Conservation (phyloP, 2,329 filamentous ascomycete genomes). For the Zymoseptoria passerinii region DNA sequence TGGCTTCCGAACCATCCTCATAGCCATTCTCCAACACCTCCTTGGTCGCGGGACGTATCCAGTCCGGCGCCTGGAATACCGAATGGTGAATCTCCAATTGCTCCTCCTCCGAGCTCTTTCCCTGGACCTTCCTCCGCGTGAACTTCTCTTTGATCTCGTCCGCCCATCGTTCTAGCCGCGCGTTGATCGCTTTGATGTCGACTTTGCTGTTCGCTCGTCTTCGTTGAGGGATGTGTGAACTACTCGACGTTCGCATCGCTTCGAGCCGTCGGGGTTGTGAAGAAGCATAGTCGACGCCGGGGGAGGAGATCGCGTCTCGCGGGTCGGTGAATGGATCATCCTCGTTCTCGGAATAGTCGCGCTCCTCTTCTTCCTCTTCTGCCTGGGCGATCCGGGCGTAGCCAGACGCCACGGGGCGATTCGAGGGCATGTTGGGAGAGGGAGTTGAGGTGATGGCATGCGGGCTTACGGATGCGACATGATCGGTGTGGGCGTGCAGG, state of each 20-base stretch:
- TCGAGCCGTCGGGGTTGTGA: constrained; percentile 38
- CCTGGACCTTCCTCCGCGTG: constrained; percentile 72
- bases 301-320: constrained; percentile 28
- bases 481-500: background rate
- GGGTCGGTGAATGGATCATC: constrained; percentile 27
- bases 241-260: constrained; percentile 37
- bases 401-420: constrained; percentile 39
- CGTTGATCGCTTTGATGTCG: constrained; percentile 97
- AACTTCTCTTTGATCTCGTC: constrained; percentile 97
- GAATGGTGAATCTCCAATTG: constrained; percentile 93
- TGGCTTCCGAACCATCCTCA: constrained; percentile 44
- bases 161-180: constrained; percentile 87
- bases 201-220: constrained; percentile 76
- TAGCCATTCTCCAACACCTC: constrained; percentile 58
- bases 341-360: constrained; percentile 34
- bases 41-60: constrained; percentile 68
- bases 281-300: constrained; percentile 35
- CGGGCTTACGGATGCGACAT: background rate
- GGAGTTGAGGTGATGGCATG: background rate
- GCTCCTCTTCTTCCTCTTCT: constrained; percentile 40
- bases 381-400: constrained; percentile 47
- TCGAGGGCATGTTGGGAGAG: constrained; percentile 31
- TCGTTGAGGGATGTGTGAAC: constrained; percentile 35
- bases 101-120: constrained; percentile 68
- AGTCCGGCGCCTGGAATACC: constrained; percentile 89